A percentile compares a stretch with the other conserved stretches of the same genome.
phyloP scores from a whole-genome alignment of 768 basidiomycete genomes.

The Tulasnella sp. region DNA sequence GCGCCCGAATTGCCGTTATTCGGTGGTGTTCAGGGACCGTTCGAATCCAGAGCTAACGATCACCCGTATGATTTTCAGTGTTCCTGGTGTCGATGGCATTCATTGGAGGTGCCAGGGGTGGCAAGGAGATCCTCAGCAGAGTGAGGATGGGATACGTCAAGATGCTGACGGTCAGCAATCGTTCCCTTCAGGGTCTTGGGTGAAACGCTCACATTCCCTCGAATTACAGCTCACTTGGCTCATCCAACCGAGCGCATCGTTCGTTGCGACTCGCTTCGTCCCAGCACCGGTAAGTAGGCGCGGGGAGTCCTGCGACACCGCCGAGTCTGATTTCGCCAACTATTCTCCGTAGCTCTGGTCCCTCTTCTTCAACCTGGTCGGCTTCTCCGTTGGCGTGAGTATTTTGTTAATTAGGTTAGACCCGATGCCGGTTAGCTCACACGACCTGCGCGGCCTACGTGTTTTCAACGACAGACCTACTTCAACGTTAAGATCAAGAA shows the following conservation, averaged over 20 bases:
- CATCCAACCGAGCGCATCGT: constrained; percentile 67
- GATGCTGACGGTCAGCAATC: constrained; percentile 59
- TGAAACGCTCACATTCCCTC: neutral
- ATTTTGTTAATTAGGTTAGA: neutral
- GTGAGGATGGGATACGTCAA: constrained; percentile 69
- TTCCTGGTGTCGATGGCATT: constrained; percentile 78
- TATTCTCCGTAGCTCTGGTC: constrained; percentile 63
- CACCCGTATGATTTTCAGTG: constrained; percentile 41
- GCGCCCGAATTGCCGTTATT: constrained; percentile 4
- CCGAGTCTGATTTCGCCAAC: constrained; percentile 13
- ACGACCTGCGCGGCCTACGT: constrained; percentile 26
- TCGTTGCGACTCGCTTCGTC: constrained; percentile 74
- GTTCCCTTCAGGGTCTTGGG: neutral
- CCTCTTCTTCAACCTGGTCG: constrained; percentile 76
- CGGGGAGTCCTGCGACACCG: neutral
- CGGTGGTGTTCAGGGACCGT: neutral
- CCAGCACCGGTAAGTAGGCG: constrained; percentile 38
- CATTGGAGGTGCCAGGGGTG: constrained; percentile 72
- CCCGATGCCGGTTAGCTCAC: constrained; percentile 5
- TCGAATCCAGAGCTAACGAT: neutral
- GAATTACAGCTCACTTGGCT: constrained; percentile 69
- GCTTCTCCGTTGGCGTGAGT: constrained; percentile 72
- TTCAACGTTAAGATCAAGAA: constrained; percentile 73
- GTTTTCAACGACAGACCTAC: constrained; percentile 49
- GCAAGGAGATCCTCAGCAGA: constrained; percentile 60